Evolutionary conservation across 2,329 filamentous ascomycete genomes (phyloP), one percentile per base, ranked within the genome.

Genomic region (Verticillium albo-atrum): DNA sequence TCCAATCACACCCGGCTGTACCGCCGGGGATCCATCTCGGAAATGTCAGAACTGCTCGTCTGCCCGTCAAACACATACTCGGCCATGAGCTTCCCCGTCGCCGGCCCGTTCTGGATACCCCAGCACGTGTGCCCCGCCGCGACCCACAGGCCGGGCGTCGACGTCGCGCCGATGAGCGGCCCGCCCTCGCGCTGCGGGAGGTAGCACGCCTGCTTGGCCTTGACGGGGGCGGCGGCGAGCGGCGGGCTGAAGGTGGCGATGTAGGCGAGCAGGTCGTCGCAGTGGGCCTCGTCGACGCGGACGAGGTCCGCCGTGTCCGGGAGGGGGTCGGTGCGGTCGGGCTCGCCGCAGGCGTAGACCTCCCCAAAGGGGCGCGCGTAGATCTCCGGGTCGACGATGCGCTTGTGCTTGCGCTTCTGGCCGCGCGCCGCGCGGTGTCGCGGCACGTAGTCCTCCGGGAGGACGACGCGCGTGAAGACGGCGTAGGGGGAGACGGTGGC

Each of bases 31-130:
- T 93, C 88, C 63, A 94, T 71, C 37, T 80, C 82, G 1, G 77
- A 77, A 30, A 92, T 80, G 62, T 87, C 81, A 4, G 89, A 88
- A 66, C 89, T 92, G 68, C 74, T 87, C 1, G 88, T 84, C 61
- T 77, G 74, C 1, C 90, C 90, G 58, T 93, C 90, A 67, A 93
- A 86, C 2, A 95, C 77, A 74, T 90, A 86, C 73, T 94, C 90
- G 37, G 89, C 89, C 78, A 95, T 89, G 42, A 94, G 72, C 74
- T 88, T 91, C 4, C 91, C 91, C 7, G 94, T 98, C 1, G 83
- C 95, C 1, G 94, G 93, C 1, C 88, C 92, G 76, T 99, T 98
- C 77, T 98, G 94, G 25, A 99, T 97, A 0, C 95, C 95, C 95
- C 95, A 99, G 76, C 94, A 98, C 1, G 92, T 97, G 78, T 99